phyloP scores from a whole-genome alignment of 2,329 filamentous ascomycete genomes.

The Xylariales sp. region DNA sequence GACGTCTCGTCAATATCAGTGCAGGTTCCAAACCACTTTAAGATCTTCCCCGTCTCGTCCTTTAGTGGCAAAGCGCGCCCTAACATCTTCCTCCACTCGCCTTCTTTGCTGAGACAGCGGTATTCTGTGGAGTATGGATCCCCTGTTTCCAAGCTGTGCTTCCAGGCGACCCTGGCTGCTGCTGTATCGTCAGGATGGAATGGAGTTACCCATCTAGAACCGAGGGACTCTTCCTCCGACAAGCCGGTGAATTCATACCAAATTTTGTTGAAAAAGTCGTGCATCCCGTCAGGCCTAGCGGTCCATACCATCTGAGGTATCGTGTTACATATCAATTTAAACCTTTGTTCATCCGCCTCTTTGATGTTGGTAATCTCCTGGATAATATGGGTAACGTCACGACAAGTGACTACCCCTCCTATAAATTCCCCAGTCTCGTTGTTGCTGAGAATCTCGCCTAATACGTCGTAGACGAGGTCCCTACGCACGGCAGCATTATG shows the following conservation, averaged over 20 bases:
- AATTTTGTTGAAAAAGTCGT: conserved; percentile 11
- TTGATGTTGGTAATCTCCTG: conserved; percentile 14
- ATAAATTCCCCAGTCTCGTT: background rate
- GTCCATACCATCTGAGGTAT: conserved; percentile 7
- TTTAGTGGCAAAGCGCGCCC: conserved; percentile 6
- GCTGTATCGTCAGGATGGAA: conserved; percentile 7
- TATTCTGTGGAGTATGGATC: background rate
- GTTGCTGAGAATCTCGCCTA: conserved; percentile 1
- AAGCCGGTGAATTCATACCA: conserved; percentile 4
- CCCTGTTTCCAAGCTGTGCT: background rate
- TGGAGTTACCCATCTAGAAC: background rate
- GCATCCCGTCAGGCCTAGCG: background rate
- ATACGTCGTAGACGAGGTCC: background rate
- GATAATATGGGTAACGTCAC: conserved; percentile 4
- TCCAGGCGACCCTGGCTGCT: background rate
- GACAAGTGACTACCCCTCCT: background rate
- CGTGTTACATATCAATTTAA: conserved; percentile 7
- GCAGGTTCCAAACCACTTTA: conserved; percentile 11
- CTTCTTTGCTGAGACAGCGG: background rate
- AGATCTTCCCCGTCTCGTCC: conserved; percentile 1
- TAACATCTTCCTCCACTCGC: conserved; percentile 7
- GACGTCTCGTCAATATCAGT: conserved; percentile 8
- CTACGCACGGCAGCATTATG: background rate
- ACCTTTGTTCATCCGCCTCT: conserved; percentile 3
- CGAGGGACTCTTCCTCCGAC: background rate